Percentiles rank a stretch among this genome's conserved stretches.
These are phyloP conservation scores for Ustilago sp. DNA, from an alignment of 1,284 basidiomycete genomes.

Conservation along the genomic window DNA sequence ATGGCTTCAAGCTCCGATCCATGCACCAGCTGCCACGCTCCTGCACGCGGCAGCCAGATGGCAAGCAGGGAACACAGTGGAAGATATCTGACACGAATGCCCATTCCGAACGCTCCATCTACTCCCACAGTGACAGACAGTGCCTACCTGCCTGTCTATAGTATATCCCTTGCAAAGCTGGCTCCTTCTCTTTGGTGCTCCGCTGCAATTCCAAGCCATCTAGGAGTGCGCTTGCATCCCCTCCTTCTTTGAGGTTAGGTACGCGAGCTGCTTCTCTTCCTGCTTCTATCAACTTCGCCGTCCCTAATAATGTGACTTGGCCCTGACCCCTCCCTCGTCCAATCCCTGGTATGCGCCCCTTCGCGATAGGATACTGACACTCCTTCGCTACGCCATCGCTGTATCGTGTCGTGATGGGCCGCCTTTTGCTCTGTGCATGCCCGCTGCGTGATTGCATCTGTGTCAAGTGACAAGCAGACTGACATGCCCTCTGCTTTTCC, in stretches of 20 bases:
- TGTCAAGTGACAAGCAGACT: constrained; percentile 9
- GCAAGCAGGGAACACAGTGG: neutral
- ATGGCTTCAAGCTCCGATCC: constrained; percentile 6
- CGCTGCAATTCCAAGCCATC: constrained; percentile 8
- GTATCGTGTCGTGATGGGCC: neutral
- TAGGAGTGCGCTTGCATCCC: neutral
- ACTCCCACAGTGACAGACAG: neutral
- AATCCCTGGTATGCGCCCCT: neutral
- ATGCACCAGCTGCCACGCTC: neutral
- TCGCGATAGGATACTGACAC: neutral
- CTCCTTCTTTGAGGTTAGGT: neutral
- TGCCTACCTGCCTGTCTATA: too few species aligned
- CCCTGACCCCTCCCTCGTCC: neutral
- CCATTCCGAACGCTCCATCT: neutral
- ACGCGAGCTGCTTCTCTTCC: neutral
- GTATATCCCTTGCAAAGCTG: neutral
- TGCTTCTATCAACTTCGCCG: neutral
- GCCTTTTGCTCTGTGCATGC: neutral
- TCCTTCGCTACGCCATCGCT: neutral
- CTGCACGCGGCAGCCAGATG: constrained; percentile 3
- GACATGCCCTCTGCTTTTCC: neutral
- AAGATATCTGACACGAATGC: neutral
- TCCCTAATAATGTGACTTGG: too few species aligned
- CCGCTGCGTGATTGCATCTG: constrained; percentile 18
- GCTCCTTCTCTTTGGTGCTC: constrained; percentile 2